Base-by-base conservation (phyloP, 1,284 basidiomycete genomes). In the Sanghuangporus sanghuang region DNA sequence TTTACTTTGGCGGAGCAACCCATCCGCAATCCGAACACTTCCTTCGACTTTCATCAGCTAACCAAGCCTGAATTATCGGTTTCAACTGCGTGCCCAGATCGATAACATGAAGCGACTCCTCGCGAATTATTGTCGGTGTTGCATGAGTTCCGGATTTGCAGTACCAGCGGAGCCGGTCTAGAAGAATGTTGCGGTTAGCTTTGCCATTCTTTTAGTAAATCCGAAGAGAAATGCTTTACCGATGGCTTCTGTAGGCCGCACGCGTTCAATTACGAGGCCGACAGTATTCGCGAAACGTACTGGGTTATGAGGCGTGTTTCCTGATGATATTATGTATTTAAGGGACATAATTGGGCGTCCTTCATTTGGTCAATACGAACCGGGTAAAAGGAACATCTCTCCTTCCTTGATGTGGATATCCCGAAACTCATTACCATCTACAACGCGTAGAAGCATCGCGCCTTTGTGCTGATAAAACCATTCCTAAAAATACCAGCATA, bases 401-500 rank as follows among this genome's bases (percentile, higher is more conserved):
- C 96, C 96, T 75, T 99, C 95, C 65, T 87, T 89, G 70, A 98
- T 97, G 32, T 80, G 77, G 44, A 98, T 91, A 72, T 98, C 96
- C 70, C 82, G 81, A 75, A 98, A 96, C 68, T 83, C 80, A n/a
- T 87, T 89, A 18, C 90, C 91, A 62, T 96, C 93, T 9, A 98
- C 89, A 4, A 93, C 87, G 67, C 92, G 87, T 46, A 98, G 80
- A 11, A 93, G 78, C 93, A 98, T 97, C 1, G 83, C 86, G 1
- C 94, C 94, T 74, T 95, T 93, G 79, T 95, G 83, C 74, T 98
- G 95, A 75, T 95, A 96, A 74, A 97, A 97, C 94, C 94, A 97
- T 77, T 97, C 95, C 88, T 92, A 21, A 5, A 5, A n/a, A 38
- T 3, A 38, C 35, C 35, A 11, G 48, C 14, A 54, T 38, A 83